These are phyloP conservation scores for Vigna nakashimae DNA, from an alignment of 306 rosid genomes.

Conservation along the genomic window DNA sequence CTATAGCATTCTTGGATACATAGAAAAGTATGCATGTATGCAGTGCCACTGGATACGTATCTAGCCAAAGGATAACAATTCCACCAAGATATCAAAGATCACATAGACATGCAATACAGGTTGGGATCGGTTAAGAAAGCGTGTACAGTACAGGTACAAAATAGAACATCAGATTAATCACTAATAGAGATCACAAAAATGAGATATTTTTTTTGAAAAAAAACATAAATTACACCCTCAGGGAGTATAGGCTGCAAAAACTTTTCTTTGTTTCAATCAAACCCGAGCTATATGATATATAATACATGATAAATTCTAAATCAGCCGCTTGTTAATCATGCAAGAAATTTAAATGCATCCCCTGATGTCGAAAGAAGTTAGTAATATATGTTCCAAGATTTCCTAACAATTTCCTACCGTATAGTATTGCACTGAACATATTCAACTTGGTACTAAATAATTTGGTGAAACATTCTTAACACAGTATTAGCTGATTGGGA, in stretches of 20 bases:
- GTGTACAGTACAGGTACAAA: background rate
- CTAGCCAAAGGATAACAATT: slow-evolving; percentile 15
- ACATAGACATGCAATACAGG: slow-evolving; percentile 1
- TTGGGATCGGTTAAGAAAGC: background rate
- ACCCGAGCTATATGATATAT: too few species aligned
- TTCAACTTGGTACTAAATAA: background rate
- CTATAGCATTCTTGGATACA: background rate
- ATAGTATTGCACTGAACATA: background rate
- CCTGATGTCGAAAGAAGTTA: background rate
- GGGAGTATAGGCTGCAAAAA: background rate
- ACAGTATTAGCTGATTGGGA: slow-evolving; percentile 5
- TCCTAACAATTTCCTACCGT: background rate
- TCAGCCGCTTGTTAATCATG: too few species aligned
- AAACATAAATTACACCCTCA: background rate
- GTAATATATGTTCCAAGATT: background rate
- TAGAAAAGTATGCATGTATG: background rate
- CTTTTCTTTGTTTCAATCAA: background rate
- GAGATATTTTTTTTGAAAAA: background rate
- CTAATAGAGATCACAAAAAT: background rate
- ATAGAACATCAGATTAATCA: background rate
- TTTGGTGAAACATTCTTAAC: background rate
- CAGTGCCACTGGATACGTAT: background rate
- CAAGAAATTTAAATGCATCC: too few species aligned
- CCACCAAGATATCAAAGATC: background rate
- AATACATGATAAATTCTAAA: too few species aligned